Percentiles rank a stretch among this genome's conserved stretches.
These are phyloP conservation scores for Gymnopilus dilepis DNA, from an alignment of 768 basidiomycete genomes.

Conservation along the genomic window DNA sequence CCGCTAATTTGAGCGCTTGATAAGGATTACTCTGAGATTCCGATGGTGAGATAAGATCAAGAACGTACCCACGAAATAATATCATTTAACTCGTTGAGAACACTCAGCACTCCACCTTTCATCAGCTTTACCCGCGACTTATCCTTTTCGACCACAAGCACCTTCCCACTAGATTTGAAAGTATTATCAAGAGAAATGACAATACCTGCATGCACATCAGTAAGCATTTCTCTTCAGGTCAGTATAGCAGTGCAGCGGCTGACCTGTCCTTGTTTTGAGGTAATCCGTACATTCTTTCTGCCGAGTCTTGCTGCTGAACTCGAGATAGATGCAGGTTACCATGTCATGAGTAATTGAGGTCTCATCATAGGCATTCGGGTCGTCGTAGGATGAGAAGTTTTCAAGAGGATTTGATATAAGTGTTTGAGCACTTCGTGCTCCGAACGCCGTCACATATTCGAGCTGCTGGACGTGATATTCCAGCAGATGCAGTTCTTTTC, in stretches of 20 bases:
- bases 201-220: neutral
- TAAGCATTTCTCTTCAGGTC: neutral
- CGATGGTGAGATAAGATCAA: neutral
- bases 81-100: conserved; percentile 10
- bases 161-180: conserved; percentile 10
- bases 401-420: neutral
- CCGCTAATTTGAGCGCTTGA: neutral
- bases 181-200: conserved; percentile 6
- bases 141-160: conserved; percentile 2
- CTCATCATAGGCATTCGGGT: conserved; percentile 10
- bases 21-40: neutral
- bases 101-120: conserved; percentile 11
- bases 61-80: conserved; percentile 5
- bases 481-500: conserved; percentile 12
- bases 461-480: conserved; percentile 1
- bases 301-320: neutral
- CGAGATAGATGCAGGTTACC: conserved; percentile 9
- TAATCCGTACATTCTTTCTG: neutral
- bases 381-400: neutral
- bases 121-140: conserved; percentile 1
- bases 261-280: conserved; percentile 7
- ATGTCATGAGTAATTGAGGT: conserved; percentile 5
- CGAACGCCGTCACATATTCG: conserved; percentile 7
- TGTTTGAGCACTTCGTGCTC: neutral
- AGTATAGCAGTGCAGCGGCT: neutral